Evolutionary conservation across 345 rosid genomes (phyloP), one percentile per base, ranked within the genome.

Genomic region (Luvunga scandens): DNA sequence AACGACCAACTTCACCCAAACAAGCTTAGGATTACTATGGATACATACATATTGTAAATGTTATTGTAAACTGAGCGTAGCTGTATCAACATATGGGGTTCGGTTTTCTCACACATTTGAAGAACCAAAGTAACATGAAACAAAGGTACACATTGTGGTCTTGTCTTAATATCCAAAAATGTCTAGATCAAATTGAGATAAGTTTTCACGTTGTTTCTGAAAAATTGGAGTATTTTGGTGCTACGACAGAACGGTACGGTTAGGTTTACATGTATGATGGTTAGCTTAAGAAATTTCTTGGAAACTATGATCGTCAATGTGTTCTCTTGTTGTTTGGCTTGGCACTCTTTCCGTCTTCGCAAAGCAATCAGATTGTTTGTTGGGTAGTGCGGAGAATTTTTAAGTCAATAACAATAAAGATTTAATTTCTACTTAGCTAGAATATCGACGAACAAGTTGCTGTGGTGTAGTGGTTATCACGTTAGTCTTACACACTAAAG

Each of bases 381-480:
- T 1, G 2, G 18, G 24, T 7, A 19, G 16, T 25, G 39, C n/a
- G n/a, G n/a, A n/a, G n/a, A n/a, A n/a, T n/a, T n/a, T n/a, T n/a
- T n/a, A n/a, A n/a, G n/a, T n/a, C n/a, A n/a, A n/a, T n/a, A n/a
- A n/a, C n/a, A n/a, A n/a, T n/a, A n/a, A n/a, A n/a, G n/a, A n/a
- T n/a, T n/a, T n/a, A n/a, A n/a, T n/a, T n/a, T n/a, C n/a, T n/a
- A 30, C 31, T 30, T 30, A 30, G 2, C 2, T 36, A 7, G 39
- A 8, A 7, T 6, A 7, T 2, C 7, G 0, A 53, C 57, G 0
- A 0, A 53, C 22, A 1, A 10, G 85, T 80, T 83, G 86, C 85
- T 87, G 86, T 83, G 88, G 88, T 86, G 86, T 86, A 86, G 91
- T 80, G 88, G 87, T 83, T 82, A 86, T 88, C 86, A 86, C 84